Evolutionary conservation across 2,329 filamentous ascomycete species (phyloP), one percentile per base, ranked within the genome.

Genomic region (Lasiodiplodia theobromae): DNA sequence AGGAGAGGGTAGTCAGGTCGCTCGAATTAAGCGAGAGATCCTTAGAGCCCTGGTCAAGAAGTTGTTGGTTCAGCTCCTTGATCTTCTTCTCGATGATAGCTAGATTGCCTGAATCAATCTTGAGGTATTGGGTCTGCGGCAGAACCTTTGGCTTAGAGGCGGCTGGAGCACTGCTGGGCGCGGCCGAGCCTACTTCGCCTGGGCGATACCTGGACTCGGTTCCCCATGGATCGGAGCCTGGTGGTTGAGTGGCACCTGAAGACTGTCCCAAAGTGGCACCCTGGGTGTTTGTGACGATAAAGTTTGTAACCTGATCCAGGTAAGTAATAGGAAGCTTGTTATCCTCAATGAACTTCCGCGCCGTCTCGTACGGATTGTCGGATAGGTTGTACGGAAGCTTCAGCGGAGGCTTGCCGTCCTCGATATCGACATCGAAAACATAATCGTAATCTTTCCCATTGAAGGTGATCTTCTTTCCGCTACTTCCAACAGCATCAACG

Each of bases 361-460:
- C 95, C 2, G 91, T 91, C 73, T 97, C 92, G 78, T 96, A 98
- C 0, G 94, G 93, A 73, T 97, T 97, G 77, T 97, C 91, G 1
- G 92, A 93, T 14, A 95, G 86, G 77, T 98, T 97, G 81, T 92
- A 98, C 0, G 95, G 94, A n/a, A 98, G 85, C 79, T 97, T 97
- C 56, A 98, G 84, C 0, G 95, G 89, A 14, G 95, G 94, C 76
- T 96, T 95, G 65, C 94, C 95, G 75, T 97, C 95, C 77, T 97
- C 93, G 71, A 97, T 96, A 74, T 97, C 94, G 31, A 97, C 94
- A 76, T 97, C 94, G 73, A 98, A 98, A 10, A 99, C 94, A 75
- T 91, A 97, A 77, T 99, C 96, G 78, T 97, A 99, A 70, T 95
- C 92, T 76, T 97, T 88, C 38, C 95, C 95, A 1, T 92, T 85